Evolutionary conservation across 23 red algal species (phyloP).

Genomic region (Gracilaria gracilis): DNA sequence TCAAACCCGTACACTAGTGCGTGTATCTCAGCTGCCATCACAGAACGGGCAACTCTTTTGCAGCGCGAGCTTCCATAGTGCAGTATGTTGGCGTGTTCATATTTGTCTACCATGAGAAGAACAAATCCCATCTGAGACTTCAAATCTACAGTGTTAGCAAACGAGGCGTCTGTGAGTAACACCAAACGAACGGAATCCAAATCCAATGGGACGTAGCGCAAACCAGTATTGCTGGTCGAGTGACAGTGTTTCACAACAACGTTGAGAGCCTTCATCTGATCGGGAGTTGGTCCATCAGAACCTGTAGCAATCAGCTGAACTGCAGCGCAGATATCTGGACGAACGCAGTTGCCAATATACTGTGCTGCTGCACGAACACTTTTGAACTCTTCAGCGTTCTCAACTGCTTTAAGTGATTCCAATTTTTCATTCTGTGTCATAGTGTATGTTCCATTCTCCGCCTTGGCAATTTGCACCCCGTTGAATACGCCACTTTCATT

Average conservation of each 20-base stretch:
- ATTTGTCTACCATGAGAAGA: constrained; percentile 16
- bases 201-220: constrained; percentile 17
- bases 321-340: constrained; percentile 22
- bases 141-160: constrained; percentile 10
- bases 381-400: background rate
- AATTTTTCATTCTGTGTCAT: constrained; percentile 27
- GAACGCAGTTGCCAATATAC: constrained; percentile 32
- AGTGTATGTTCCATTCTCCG: background rate
- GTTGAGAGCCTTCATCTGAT: background rate
- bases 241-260: background rate
- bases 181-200: background rate
- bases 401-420: background rate
- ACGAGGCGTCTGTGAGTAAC: background rate
- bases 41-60: constrained; percentile 36
- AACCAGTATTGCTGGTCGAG: background rate
- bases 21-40: constrained; percentile 60
- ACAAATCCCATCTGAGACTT: constrained; percentile 49
- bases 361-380: constrained; percentile 16
- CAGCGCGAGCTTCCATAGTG: constrained; percentile 38
- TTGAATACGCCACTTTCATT: background rate
- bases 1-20: constrained; percentile 50
- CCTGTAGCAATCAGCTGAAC: constrained; percentile 2
- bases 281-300: background rate
- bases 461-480: background rate
- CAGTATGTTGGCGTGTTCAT: constrained; percentile 6